These are phyloP conservation scores for Ricinus communis DNA, from an alignment of 345 rosid genomes.

Conservation along the genomic window DNA sequence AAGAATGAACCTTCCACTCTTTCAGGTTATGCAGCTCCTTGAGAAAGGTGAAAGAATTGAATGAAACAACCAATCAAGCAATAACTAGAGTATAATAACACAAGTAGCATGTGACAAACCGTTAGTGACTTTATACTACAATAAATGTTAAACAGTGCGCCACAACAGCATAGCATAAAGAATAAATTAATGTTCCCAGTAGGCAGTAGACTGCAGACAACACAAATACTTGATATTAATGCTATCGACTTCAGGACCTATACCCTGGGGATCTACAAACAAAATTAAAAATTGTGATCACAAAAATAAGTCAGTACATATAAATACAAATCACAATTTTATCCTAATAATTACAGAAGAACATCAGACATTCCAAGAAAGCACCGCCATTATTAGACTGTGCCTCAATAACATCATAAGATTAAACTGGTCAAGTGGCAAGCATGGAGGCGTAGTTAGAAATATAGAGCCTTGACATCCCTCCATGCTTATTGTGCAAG, in stretches of 20 bases:
- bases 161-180: neutral
- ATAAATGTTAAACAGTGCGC: neutral
- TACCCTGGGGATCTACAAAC: neutral
- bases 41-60: neutral
- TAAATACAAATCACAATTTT: neutral
- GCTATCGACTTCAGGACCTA: neutral
- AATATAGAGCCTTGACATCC: no score
- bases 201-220: neutral
- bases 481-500: neutral
- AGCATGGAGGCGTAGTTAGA: neutral
- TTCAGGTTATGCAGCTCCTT: neutral
- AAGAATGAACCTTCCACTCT: neutral
- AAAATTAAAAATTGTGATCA: neutral
- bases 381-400: neutral
- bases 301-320: neutral
- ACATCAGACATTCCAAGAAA: neutral
- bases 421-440: neutral
- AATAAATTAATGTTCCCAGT: neutral
- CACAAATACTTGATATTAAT: neutral
- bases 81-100: neutral
- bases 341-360: neutral
- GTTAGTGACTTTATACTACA: neutral
- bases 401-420: neutral
- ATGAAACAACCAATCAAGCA: neutral
- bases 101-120: neutral